Base-by-base conservation (phyloP, 1,139 yeast species). In the Geotrichum histeridarum region DNA sequence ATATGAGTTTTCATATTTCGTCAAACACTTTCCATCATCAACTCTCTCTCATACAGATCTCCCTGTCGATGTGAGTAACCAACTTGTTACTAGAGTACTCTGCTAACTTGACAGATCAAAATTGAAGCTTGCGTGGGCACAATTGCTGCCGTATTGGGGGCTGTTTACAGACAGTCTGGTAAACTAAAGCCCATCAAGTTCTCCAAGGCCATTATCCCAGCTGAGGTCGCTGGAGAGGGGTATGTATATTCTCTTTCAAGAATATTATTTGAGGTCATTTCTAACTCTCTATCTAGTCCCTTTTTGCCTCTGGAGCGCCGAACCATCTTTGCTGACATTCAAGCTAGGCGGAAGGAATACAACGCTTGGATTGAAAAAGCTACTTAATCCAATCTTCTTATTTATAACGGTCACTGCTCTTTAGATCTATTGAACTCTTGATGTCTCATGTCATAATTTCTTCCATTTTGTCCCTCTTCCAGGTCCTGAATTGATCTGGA, bases 281-380 rank as follows among this genome's bases (percentile, higher is more conserved):
- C 43, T 27, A 22, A 22, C 32, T 42, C 15, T 4, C 15, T 12
- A 32, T 15, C 22, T 39, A 64, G 67, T 48, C 67, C 68, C 1
- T 70, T 58, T 53, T 57, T 57, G 5, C 53, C 54, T 8, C 61
- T 70, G 22, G 74, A 70, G 50, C 61, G 64, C n/a, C 55, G 74
- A 35, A 70, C 73, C 1, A 60, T 63, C 15, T 70, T 70, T 56
- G 64, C 63, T 52, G 68, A 70, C 57, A 54, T 70, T 14, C 51
- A 55, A 4, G 61, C 62, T 7, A 63, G 65, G 42, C 57, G 73
- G 31, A 54, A 61, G 50, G 67, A 63, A 44, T 70, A 57, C 52
- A 42, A 60, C 9, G 57, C 60, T n/a, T 70, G 72, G 71, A 15
- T 46, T 15, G 46, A 54, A 17, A 48, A 42, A 18, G 39, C 37